Evolutionary conservation across 352 stramenopile species (phyloP).

Genomic region (Phytophthora kernoviae): DNA sequence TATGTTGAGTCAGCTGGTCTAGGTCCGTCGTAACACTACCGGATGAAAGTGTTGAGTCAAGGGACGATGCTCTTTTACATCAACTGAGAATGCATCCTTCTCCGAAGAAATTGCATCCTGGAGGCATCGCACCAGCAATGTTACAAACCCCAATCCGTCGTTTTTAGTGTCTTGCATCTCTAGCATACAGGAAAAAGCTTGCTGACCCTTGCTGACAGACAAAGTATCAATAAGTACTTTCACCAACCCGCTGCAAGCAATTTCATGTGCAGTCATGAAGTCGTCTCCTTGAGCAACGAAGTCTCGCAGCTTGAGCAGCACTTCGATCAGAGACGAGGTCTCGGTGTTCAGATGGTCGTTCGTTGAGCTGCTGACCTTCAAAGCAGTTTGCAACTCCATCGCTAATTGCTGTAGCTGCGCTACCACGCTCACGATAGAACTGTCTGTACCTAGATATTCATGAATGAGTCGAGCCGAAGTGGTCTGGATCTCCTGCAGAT

Average conservation of each 20-base stretch:
- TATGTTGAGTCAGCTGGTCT: conserved; percentile 69
- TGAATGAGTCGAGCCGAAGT: conserved; percentile 37
- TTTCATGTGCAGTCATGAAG: conserved; percentile 63
- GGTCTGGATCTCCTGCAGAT: conserved; percentile 34
- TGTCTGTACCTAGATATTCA: conserved; percentile 48
- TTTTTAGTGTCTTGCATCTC: conserved; percentile 7
- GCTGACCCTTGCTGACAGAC: conserved; percentile 27
- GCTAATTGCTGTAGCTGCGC: conserved; percentile 39
- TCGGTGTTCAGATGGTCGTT: not conserved
- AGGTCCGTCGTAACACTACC: conserved; percentile 53
- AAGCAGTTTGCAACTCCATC: conserved; percentile 24
- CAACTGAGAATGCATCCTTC: conserved; percentile 59
- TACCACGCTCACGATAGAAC: conserved; percentile 33
- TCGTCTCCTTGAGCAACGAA: conserved; percentile 32
- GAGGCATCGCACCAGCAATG: conserved; percentile 43
- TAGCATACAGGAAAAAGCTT: conserved; percentile 46
- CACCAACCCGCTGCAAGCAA: conserved; percentile 62
- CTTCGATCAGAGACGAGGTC: conserved; percentile 12
- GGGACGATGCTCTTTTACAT: conserved; percentile 9
- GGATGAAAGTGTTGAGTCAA: conserved; percentile 25
- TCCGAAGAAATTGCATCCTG: conserved; percentile 70
- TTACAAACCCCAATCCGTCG: conserved; percentile 27
- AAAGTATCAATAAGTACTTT: conserved; percentile 43
- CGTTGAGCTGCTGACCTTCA: conserved; percentile 1
- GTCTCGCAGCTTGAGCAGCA: conserved; percentile 31